Conservation (phyloP, 2,329 filamentous ascomycete genomes). For the Apiospora sp. region DNA sequence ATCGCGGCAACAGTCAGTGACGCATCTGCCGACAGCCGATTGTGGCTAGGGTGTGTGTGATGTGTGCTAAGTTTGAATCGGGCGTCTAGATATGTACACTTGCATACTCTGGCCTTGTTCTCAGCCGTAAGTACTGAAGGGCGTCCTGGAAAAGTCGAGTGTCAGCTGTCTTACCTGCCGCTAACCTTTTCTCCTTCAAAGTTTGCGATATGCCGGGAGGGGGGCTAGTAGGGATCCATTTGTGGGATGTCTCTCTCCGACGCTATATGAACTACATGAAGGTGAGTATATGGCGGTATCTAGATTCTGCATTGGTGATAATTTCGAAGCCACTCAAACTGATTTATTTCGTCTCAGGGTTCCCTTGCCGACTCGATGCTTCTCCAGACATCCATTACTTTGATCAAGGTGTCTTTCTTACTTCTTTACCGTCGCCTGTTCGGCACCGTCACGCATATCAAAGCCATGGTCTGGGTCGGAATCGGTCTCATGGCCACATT, state of each 20-base stretch:
- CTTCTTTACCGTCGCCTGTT: background rate
- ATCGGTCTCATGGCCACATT: background rate
- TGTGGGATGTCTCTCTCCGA: constrained; percentile 33
- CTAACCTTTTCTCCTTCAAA: constrained; percentile 11
- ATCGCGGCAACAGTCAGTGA: constrained; percentile 30
- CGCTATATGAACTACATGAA: constrained; percentile 31
- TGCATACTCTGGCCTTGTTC: background rate
- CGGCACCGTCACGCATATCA: background rate
- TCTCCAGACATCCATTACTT: background rate
- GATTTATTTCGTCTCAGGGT: background rate
- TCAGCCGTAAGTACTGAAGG: background rate
- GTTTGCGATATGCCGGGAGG: constrained; percentile 32
- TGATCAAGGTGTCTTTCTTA: background rate
- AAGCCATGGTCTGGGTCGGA: background rate
- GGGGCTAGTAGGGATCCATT: constrained; percentile 33
- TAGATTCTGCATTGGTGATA: too few relatives aligned
- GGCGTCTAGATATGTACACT: background rate
- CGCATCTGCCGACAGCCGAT: background rate
- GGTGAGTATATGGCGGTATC: constrained; percentile 22
- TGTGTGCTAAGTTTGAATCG: background rate
- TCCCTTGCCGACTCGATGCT: background rate
- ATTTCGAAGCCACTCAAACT: background rate
- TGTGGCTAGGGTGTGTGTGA: background rate
- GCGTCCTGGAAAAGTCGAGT: background rate
- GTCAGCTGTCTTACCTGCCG: background rate